A percentile compares a stretch with the other conserved stretches of the same genome.
Conservation (phyloP, 345 rosid genomes). For the Tarenaya hassleriana region DNA sequence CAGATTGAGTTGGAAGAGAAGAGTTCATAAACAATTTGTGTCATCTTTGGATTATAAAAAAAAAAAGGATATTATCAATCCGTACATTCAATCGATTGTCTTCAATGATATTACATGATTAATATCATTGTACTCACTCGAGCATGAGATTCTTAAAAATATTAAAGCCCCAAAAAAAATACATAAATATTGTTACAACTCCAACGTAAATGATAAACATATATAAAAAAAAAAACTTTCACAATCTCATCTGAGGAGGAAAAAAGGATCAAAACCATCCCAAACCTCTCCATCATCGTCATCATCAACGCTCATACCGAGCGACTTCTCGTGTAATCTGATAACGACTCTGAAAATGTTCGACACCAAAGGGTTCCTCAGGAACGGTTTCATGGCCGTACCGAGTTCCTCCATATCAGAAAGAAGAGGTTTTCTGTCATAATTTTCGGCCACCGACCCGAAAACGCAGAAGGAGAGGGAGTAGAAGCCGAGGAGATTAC, state of each 20-base stretch:
- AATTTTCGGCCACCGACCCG: constrained; percentile 28
- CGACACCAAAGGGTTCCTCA: constrained; percentile 60
- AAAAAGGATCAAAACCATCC: constrained; percentile 76
- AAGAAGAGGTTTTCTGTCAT: constrained; percentile 24
- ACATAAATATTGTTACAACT: too few species aligned
- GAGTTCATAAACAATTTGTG: too few species aligned
- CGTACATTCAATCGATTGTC: too few species aligned
- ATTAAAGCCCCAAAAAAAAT: too few species aligned
- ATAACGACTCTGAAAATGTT: constrained; percentile 51
- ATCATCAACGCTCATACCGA: constrained; percentile 14
- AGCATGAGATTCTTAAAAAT: too few species aligned
- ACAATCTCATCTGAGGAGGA: constrained; percentile 40
- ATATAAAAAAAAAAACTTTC: too few species aligned
- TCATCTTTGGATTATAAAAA: too few species aligned
- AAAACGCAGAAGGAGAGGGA: constrained; percentile 59
- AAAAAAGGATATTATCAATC: too few species aligned
- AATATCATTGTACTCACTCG: too few species aligned
- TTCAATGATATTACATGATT: too few species aligned
- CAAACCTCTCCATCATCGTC: constrained; percentile 34
- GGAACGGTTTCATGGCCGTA: constrained; percentile 43
- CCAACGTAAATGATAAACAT: too few species aligned
- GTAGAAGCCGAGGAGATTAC: constrained; percentile 72
- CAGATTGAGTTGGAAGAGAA: too few species aligned
- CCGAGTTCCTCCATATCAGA: constrained; percentile 52
- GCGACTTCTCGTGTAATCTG: constrained; percentile 39